Percentiles rank a stretch among this genome's conserved stretches.
phyloP scores from a whole-genome alignment of 345 rosid genomes.

The Syzygium oleosum region DNA sequence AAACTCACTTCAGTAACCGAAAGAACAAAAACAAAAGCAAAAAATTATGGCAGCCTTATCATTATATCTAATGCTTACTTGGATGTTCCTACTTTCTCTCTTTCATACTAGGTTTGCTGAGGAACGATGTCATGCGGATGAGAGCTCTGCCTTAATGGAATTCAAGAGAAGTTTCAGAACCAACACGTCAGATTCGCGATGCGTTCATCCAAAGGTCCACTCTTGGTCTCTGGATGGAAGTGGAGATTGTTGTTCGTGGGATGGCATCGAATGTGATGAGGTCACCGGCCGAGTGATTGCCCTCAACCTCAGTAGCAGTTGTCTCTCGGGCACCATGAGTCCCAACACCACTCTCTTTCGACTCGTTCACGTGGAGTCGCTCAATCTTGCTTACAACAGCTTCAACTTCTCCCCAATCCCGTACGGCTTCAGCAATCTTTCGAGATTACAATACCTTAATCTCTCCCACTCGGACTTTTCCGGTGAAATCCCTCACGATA shows the following conservation, averaged over 20 bases:
- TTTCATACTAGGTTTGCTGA: not conserved
- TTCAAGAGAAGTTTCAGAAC: not conserved
- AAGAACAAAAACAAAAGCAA: not conserved
- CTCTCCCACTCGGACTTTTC: not conserved
- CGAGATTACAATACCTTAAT: not conserved
- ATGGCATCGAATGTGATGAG: not conserved
- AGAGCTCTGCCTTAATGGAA: not conserved
- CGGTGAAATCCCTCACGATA: not conserved
- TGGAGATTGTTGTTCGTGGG: constrained; percentile 4
- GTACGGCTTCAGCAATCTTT: not conserved
- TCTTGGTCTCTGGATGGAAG: not conserved
- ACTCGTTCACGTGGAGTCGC: not conserved
- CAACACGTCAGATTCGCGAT: not conserved
- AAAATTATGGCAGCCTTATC: not conserved
- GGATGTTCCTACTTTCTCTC: not conserved
- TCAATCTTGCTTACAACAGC: not conserved
- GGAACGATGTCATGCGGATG: not conserved
- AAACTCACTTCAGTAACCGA: not conserved
- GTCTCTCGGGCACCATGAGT: not conserved
- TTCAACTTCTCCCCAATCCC: not conserved
- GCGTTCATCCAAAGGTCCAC: not conserved
- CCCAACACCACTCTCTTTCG: not conserved
- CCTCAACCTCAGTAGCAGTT: not conserved
- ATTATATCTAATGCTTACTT: not conserved
- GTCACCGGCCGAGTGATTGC: not conserved